Base-by-base conservation (phyloP, 257 asterid genomes). In the Vinca minor region DNA sequence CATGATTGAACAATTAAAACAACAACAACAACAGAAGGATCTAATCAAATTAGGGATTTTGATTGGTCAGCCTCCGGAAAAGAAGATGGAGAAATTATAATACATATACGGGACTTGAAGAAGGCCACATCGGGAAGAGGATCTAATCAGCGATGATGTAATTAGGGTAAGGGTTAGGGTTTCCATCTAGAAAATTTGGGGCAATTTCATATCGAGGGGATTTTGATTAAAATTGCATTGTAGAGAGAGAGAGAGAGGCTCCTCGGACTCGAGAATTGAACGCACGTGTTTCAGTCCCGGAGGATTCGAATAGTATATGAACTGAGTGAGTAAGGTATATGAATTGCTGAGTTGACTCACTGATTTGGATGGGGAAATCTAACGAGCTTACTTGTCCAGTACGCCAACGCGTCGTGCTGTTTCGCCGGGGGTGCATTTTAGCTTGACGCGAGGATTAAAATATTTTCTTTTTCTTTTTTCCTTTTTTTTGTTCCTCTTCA, bases 1-100 rank as follows among this genome's bases (percentile, higher is more conserved):
- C 38, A 62, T 38, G 10, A 48, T 6, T 38, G 25, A 60, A 49
- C 25, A 38, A 35, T 15, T 44, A 66, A 59, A 48, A 66, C 34
- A n/a, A n/a, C n/a, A n/a, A n/a, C n/a, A n/a, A 63, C 28, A 35
- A 57, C 71, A 68, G 68, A 52, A 59, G 18, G 28, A 59, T 69
- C 61, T 47, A 53, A 75, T 42, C n/a, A n/a, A 75, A 36, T 42
- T 3, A n/a, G n/a, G n/a, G 70, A 74, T 59, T 71, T 74, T 57
- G 77, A 75, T 74, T 56, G 77, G 65, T 77, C 74, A 84, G 69
- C 83, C 87, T 28, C 83, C 85, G 42, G 86, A 74, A 68, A 77
- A 77, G 68, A 74, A 71, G 75, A 74, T 54, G 26, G 74, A 73
- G 56, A 68, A 66, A 42, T 62, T 36, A 18, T 15, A 34, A 50